phyloP scores from a whole-genome alignment of 2,329 filamentous ascomycete genomes.

The Cryphonectria carpinicola region DNA sequence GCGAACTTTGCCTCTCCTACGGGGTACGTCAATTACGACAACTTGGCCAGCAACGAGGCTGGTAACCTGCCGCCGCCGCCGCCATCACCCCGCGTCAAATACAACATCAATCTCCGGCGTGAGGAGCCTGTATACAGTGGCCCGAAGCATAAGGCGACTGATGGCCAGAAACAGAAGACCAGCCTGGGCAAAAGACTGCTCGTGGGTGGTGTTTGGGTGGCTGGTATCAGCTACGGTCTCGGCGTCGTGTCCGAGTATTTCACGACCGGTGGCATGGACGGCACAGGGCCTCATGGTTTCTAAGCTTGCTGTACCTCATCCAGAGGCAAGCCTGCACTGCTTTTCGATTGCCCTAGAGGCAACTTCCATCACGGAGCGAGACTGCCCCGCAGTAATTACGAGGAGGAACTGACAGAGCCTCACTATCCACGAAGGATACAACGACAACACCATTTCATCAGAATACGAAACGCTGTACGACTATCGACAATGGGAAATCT shows the following conservation, averaged over 20 bases:
- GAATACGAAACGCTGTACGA: constrained; percentile 17
- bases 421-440: background rate
- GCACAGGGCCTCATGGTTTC: constrained; percentile 40
- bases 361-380: background rate
- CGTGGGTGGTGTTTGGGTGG: constrained; percentile 58
- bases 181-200: constrained; percentile 52
- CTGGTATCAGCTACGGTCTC: constrained; percentile 59
- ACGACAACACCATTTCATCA: background rate
- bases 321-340: background rate
- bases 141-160: constrained; percentile 29
- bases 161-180: constrained; percentile 39
- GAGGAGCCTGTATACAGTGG: constrained; percentile 55
- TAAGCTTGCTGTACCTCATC: background rate
- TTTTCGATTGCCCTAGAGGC: background rate
- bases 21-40: constrained; percentile 66
- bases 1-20: constrained; percentile 67
- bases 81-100: constrained; percentile 41
- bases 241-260: constrained; percentile 64
- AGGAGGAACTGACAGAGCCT: background rate
- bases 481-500: background rate
- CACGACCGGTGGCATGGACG: constrained; percentile 50
- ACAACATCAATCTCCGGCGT: constrained; percentile 48
- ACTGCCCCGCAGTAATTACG: background rate
- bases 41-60: constrained; percentile 38
- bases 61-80: constrained; percentile 37